Evolutionary conservation across 1,139 yeast genomes (phyloP).

Genomic region (Pneumocystis wakefieldiae): DNA sequence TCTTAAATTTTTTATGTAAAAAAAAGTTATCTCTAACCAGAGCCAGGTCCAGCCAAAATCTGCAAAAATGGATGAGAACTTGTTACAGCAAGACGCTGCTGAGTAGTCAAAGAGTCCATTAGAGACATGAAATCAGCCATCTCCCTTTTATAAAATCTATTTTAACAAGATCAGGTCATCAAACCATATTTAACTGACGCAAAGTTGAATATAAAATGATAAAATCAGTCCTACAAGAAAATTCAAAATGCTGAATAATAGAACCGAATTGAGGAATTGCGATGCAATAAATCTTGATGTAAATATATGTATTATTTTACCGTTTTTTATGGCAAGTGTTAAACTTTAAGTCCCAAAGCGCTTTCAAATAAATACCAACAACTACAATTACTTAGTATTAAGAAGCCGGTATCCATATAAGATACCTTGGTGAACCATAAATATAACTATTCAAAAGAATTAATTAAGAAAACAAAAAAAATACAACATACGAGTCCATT

Average conservation of each 20-base stretch:
- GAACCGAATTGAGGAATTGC: background rate
- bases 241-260: background rate
- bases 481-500: slow-evolving; percentile 85
- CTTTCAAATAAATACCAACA: background rate
- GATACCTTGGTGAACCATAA: background rate
- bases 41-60: slow-evolving; percentile 87
- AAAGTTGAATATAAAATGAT: background rate
- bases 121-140: background rate
- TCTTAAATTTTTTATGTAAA: background rate
- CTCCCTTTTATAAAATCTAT: background rate
- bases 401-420: background rate
- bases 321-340: background rate
- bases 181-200: background rate
- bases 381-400: background rate
- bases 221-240: background rate
- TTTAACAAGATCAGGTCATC: background rate
- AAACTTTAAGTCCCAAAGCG: background rate
- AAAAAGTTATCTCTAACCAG: slow-evolving; percentile 22
- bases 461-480: slow-evolving; percentile 33
- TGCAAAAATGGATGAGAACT: slow-evolving; percentile 31
- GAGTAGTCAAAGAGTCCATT: background rate
- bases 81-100: background rate
- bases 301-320: background rate
- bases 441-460: background rate
- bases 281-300: background rate